phyloP scores from a whole-genome alignment of 2,329 filamentous ascomycete genomes.

The Colletotrichum sp. region DNA sequence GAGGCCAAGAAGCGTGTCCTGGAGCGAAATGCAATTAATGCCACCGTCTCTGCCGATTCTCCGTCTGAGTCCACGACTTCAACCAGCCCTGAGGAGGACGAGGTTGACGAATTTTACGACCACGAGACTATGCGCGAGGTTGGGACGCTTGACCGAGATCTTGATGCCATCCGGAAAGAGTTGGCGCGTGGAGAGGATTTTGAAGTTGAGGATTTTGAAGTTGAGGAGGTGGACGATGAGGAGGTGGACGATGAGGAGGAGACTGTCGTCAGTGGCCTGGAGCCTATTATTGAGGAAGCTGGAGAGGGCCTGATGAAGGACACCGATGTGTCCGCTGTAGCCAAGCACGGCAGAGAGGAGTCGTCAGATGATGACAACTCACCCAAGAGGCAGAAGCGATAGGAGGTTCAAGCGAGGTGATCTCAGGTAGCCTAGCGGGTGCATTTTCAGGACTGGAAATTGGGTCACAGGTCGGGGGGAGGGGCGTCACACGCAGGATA shows the following conservation, averaged over 20 bases:
- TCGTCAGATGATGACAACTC: background rate
- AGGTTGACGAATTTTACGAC: background rate
- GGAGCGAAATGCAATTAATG: background rate
- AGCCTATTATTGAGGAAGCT: background rate
- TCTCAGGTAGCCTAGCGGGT: too few relatives aligned
- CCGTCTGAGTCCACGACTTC: background rate
- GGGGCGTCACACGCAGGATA: background rate
- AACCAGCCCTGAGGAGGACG: background rate
- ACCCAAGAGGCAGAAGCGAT: background rate
- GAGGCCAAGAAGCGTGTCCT: background rate
- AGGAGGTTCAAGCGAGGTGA: too few relatives aligned
- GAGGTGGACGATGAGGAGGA: background rate
- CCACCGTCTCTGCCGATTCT: background rate
- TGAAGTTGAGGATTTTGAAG: background rate
- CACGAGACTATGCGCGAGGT: background rate
- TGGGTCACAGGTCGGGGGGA: background rate
- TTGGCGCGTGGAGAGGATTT: background rate
- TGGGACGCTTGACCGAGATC: background rate
- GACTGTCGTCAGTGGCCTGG: background rate
- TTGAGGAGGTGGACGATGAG: background rate
- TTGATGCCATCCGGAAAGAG: background rate
- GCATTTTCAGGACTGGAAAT: background rate
- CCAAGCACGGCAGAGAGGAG: background rate
- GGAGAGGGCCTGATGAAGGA: background rate
- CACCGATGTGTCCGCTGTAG: background rate